Evolutionary conservation across 306 rosid genomes (phyloP), one percentile per base, ranked within the genome.

Genomic region (Trifolium subterraneum): DNA sequence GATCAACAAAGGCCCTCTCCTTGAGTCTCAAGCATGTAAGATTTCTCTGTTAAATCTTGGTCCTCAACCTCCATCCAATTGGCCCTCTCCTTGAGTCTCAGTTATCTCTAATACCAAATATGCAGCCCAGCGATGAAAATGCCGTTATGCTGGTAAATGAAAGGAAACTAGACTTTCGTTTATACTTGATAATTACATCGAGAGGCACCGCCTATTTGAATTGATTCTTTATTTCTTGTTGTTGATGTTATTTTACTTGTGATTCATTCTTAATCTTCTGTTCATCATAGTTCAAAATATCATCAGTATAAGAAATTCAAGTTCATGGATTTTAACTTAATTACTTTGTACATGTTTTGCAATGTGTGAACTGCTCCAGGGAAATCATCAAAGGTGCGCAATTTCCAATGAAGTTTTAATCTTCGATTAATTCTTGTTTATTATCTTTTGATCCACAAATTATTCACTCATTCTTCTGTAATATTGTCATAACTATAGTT

Each of bases 371-470:
- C 82, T 77, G 72, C 78, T 77, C 61, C 92, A 90, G 96, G 97
- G 68, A 93, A 93, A 85, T 86, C 93, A 47, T 82, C 96, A 10
- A 79, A 90, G 89, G 97, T 88, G 78, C 59, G 92, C 76, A 72
- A 74, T 73, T 82, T 73, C 77, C 71, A 38, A 15, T 72, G 29
- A 6, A 64, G 8, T 60, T 67, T 31, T 68, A 3, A 47, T 10
- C 14, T 36, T 33, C 56, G 45, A 45, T 64, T 36, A 63, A 41
- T 50, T 42, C 25, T 70, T 72, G 60, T 44, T 64, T 55, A 66
- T 9, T 54, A 41, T 58, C 11, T 27, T 42, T 52, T 36, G 62
- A 39, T 69, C 16, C 54, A 14, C 36, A 63, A 58, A 27, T 44
- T 44, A 38, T 61, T 63, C 20, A 10, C 20, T 51, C 18, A 8